A percentile compares a stretch with the other conserved stretches of the same genome.
Conservation (phyloP, 352 stramenopile species). For the Globisporangium recalcitrans region DNA sequence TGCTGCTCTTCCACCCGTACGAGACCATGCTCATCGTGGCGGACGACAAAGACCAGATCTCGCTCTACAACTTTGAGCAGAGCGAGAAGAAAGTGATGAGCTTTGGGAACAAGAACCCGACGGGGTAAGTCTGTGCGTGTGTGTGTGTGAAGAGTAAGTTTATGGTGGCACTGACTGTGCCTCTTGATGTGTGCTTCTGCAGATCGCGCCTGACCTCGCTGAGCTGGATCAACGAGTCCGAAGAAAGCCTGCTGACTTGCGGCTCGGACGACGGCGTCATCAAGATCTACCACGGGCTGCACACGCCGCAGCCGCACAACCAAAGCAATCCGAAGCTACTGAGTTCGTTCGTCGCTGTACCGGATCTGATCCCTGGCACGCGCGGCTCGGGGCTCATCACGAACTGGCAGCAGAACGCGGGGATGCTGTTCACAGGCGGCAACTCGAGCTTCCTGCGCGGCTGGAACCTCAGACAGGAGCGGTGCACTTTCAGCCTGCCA, state of each 20-base stretch:
- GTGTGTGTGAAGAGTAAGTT: neutral
- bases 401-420: conserved; percentile 92
- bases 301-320: conserved; percentile 39
- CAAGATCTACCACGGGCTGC: conserved; percentile 91
- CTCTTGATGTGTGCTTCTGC: conserved; percentile 1
- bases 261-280: conserved; percentile 96
- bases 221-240: conserved; percentile 95
- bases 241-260: conserved; percentile 91
- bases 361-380: conserved; percentile 88
- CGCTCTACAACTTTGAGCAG: conserved; percentile 94
- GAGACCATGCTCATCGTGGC: conserved; percentile 92
- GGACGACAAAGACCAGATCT: conserved; percentile 92
- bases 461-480: conserved; percentile 95
- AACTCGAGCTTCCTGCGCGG: conserved; percentile 89
- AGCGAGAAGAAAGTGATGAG: conserved; percentile 74
- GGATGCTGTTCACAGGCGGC: conserved; percentile 90
- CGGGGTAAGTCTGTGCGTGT: conserved; percentile 42
- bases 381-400: conserved; percentile 93
- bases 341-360: conserved; percentile 91
- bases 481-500: conserved; percentile 72
- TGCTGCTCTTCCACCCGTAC: conserved; percentile 96
- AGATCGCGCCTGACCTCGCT: conserved; percentile 91
- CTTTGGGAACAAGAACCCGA: conserved; percentile 84
- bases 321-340: conserved; percentile 66
- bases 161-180: neutral